Conservation (phyloP, 805 yeast species). For the Yamadazyma endophytica region DNA sequence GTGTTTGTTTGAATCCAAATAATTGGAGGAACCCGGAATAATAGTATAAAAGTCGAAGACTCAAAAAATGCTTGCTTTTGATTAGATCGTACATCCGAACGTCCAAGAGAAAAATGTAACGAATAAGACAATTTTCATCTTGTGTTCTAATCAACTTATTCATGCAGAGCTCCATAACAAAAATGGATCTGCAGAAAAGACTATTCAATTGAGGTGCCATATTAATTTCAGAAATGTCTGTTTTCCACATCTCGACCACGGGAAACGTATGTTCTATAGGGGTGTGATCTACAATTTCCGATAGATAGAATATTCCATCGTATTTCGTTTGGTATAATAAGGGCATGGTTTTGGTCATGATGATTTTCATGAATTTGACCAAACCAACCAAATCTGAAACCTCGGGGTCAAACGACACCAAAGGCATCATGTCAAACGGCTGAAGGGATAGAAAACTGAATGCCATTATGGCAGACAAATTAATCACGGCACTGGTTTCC, state of each 20-base stretch:
- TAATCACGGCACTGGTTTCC: constrained; percentile 2
- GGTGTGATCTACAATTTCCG: constrained; percentile 2
- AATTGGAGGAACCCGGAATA: no score
- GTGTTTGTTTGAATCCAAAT: no score
- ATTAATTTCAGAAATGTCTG: background rate
- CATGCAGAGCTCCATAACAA: background rate
- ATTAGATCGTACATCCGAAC: no score
- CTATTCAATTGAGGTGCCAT: background rate
- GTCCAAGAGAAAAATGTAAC: no score
- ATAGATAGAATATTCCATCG: constrained; percentile 3
- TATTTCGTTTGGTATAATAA: constrained; percentile 1
- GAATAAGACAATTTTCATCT: no score
- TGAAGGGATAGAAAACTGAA: constrained; percentile 3
- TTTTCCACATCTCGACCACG: background rate
- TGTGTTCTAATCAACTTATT: background rate
- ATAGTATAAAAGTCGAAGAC: no score
- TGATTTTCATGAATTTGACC: constrained; percentile 4
- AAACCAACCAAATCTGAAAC: constrained; percentile 2
- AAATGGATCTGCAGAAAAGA: no score
- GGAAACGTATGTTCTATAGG: background rate
- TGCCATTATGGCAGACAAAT: constrained; percentile 3
- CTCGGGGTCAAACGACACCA: constrained; percentile 3
- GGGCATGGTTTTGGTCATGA: constrained; percentile 1
- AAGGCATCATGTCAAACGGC: background rate
- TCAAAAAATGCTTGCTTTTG: no score